These are phyloP conservation scores for Xylariaceae sp. DNA, from an alignment of 2,329 filamentous ascomycete species.

Conservation along the genomic window DNA sequence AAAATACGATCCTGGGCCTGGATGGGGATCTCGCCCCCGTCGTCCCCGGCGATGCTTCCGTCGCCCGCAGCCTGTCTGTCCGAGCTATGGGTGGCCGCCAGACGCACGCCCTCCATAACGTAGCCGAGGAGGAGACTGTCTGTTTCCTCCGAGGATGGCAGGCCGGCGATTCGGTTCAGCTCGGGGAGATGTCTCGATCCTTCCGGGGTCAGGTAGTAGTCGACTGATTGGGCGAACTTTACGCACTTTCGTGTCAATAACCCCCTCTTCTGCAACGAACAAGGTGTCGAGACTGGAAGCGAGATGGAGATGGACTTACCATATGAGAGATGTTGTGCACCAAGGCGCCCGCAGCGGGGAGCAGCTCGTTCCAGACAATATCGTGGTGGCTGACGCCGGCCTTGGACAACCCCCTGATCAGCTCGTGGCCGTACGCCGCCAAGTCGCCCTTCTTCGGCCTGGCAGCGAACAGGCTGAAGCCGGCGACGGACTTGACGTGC, in stretches of 20 bases:
- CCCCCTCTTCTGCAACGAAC: no score
- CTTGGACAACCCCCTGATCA: conserved; percentile 61
- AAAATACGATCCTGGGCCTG: conserved; percentile 56
- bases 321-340: conserved; percentile 67
- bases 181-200: conserved; percentile 52
- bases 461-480: conserved; percentile 36
- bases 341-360: conserved; percentile 61
- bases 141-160: conserved; percentile 48
- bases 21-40: conserved; percentile 46
- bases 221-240: conserved; percentile 65
- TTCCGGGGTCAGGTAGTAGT: conserved; percentile 61
- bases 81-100: conserved; percentile 57
- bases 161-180: conserved; percentile 54
- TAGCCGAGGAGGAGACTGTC: conserved; percentile 64
- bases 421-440: conserved; percentile 57
- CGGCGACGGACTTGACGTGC: conserved; percentile 13
- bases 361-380: conserved; percentile 64
- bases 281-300: neutral
- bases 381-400: conserved; percentile 57
- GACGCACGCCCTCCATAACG: conserved; percentile 64
- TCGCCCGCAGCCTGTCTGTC: conserved; percentile 49
- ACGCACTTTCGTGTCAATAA: conserved; percentile 22
- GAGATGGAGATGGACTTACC: conserved; percentile 35
- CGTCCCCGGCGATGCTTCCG: conserved; percentile 45
- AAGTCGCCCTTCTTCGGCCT: conserved; percentile 47